Evolutionary conservation across 352 stramenopile species (phyloP), one percentile per base, ranked within the genome.

Genomic region (Globisporangium yorkense): DNA sequence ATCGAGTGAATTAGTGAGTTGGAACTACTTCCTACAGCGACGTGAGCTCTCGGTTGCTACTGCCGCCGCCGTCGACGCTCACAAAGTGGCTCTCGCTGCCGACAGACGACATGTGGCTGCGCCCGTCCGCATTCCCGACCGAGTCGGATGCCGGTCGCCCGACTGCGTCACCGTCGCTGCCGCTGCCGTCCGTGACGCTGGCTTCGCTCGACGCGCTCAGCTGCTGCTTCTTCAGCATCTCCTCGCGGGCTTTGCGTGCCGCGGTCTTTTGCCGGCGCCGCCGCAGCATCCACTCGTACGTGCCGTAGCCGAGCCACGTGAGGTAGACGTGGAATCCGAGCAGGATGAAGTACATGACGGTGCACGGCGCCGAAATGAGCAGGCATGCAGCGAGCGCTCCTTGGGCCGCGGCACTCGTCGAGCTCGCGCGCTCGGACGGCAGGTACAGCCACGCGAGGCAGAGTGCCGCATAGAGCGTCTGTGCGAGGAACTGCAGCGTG

Each of bases 251-350:
- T 56, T 75, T 87, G 54, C 69, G 70, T 9, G 72, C 78, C n/a
- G 80, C 77, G 7, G 77, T 61, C 57, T 87, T 87, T 54, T 74
- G 70, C 43, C 84, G 85, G 15, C 85, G 83, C 12, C 81, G 83
- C 37, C 80, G 80, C 59, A 94, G 63, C 78, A 92, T 92, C 83
- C 84, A 94, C 66, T 94, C 85, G 70, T 94, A 94, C 43, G 85
- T 94, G 50, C 85, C 85, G 60, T 88, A 93, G 21, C 85, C 85
- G 56, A 92, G 69, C 31, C 80, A 72, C 66, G 82, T 75, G 56
- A 94, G 79, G 51, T 77, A 92, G 0, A 94, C 43, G 65, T 94
- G 85, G 60, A 94, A 94, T 27, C 79, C 77, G 33, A 94, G 57
- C 33, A 94, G 63, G 31, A 92, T 80, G 24, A 88, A 87, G 62